Conservation (phyloP, 495 filamentous ascomycete species). For the Trichoderma orchidacearum region DNA sequence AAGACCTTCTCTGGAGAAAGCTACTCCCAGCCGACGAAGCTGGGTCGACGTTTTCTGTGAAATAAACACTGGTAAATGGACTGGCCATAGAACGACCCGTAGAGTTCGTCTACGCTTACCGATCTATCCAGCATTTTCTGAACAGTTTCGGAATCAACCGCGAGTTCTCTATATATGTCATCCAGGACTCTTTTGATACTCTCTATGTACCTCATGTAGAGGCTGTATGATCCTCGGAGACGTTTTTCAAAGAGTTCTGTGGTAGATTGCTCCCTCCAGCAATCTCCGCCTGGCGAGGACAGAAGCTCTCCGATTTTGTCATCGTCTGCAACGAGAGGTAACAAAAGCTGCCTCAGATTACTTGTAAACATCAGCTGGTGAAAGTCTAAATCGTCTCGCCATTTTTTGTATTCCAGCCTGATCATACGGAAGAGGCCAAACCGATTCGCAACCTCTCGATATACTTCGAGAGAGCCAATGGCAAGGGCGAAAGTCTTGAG, state of each 20-base stretch:
- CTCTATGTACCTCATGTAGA: constrained; percentile 1
- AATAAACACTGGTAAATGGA: too few species aligned
- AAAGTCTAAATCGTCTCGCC: constrained; percentile 9
- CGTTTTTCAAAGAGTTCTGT: constrained; percentile 8
- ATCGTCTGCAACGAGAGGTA: constrained; percentile 4
- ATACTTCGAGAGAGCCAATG: constrained; percentile 15
- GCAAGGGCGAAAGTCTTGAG: constrained; percentile 17
- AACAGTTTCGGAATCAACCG: background rate
- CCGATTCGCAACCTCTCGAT: constrained; percentile 12
- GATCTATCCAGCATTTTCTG: background rate
- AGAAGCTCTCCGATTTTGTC: constrained; percentile 4
- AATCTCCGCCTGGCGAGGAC: background rate
- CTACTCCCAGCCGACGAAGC: too few species aligned
- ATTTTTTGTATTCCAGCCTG: constrained; percentile 12
- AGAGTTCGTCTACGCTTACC: too few species aligned
- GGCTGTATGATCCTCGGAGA: constrained; percentile 7
- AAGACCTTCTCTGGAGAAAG: background rate
- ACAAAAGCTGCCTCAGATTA: constrained; percentile 5
- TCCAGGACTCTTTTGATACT: background rate
- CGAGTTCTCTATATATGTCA: constrained; percentile 1
- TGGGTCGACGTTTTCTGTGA: too few species aligned
- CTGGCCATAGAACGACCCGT: too few species aligned
- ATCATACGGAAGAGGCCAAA: constrained; percentile 14
- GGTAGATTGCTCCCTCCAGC: constrained; percentile 8
- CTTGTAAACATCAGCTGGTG: constrained; percentile 4